Evolutionary conservation across 2,329 filamentous ascomycete genomes (phyloP).

Genomic region (Hymenoscyphus repandus): DNA sequence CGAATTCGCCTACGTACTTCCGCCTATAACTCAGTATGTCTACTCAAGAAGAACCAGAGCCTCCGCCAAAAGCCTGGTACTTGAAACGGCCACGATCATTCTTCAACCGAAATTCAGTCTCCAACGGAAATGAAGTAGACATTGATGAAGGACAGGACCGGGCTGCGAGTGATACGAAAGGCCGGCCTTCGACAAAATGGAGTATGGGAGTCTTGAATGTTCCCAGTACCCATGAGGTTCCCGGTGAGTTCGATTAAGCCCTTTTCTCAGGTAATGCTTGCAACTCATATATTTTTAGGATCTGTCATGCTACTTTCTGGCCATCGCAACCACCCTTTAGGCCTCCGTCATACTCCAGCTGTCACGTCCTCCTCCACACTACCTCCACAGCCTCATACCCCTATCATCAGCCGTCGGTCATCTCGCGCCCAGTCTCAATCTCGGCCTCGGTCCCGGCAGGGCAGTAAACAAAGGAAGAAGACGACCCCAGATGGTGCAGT

Average conservation of each 20-base stretch:
- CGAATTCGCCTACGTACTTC: too few relatives aligned
- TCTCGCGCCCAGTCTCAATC: too few relatives aligned
- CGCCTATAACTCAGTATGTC: not conserved
- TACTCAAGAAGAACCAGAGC: not conserved
- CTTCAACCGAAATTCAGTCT: conserved; percentile 19
- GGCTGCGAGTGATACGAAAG: not conserved
- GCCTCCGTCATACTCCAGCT: conserved; percentile 50
- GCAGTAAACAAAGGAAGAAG: conserved; percentile 51
- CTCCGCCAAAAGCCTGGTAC: not conserved
- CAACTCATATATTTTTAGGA: conserved; percentile 34
- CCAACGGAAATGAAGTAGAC: conserved; percentile 7
- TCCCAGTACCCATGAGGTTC: conserved; percentile 75
- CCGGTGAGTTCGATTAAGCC: conserved; percentile 49
- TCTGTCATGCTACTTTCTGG: conserved; percentile 53
- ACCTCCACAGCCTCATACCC: conserved; percentile 14
- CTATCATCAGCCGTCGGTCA: conserved; percentile 11
- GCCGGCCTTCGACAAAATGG: conserved; percentile 39
- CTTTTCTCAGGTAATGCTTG: not conserved
- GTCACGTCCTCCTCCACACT: conserved; percentile 52
- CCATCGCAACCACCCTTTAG: conserved; percentile 54
- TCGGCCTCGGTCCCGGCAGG: not conserved
- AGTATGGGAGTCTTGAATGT: conserved; percentile 81
- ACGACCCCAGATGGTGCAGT: conserved; percentile 75
- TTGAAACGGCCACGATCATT: conserved; percentile 13
- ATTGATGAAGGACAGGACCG: conserved; percentile 6